A percentile compares a stretch with the other conserved stretches of the same genome.
Evolutionary conservation across 345 rosid genomes (phyloP).

Genomic region (Rhodamnia argentea): DNA sequence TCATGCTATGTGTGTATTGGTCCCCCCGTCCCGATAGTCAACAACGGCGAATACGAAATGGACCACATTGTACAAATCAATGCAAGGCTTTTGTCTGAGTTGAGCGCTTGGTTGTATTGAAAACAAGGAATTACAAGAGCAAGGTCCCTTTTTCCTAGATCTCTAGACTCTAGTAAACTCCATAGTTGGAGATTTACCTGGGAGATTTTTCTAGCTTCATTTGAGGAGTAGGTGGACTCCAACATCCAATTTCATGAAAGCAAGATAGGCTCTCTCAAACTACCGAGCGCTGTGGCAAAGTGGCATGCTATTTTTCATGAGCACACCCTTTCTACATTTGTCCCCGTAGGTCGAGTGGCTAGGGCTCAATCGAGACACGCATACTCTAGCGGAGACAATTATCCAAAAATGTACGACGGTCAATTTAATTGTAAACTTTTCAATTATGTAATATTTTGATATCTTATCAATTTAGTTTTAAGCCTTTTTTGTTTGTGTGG

Average conservation of each 20-base stretch:
- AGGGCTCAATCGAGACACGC: not conserved
- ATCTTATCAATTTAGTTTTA: too few relatives aligned
- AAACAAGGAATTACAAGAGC: not conserved
- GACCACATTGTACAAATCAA: not conserved
- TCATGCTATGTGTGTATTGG: too few relatives aligned
- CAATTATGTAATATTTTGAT: too few relatives aligned
- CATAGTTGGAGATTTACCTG: not conserved
- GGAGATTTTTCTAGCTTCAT: not conserved
- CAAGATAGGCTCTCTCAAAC: not conserved
- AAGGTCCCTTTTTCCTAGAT: not conserved
- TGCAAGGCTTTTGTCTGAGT: not conserved
- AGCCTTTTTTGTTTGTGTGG: too few relatives aligned
- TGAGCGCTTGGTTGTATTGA: accelerated
- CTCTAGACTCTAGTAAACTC: not conserved
- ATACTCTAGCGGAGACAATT: not conserved
- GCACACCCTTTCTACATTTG: accelerated
- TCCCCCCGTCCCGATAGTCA: not conserved
- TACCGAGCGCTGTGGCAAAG: accelerated
- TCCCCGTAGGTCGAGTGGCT: not conserved
- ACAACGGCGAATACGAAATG: not conserved
- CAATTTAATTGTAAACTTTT: too few relatives aligned
- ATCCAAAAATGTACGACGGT: too few relatives aligned
- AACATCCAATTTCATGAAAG: not conserved
- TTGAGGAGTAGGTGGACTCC: not conserved
- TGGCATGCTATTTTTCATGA: not conserved